Evolutionary conservation across 2,329 filamentous ascomycete genomes (phyloP), one percentile per base, ranked within the genome.

Genomic region (Gnomoniopsis smithogilvyi): DNA sequence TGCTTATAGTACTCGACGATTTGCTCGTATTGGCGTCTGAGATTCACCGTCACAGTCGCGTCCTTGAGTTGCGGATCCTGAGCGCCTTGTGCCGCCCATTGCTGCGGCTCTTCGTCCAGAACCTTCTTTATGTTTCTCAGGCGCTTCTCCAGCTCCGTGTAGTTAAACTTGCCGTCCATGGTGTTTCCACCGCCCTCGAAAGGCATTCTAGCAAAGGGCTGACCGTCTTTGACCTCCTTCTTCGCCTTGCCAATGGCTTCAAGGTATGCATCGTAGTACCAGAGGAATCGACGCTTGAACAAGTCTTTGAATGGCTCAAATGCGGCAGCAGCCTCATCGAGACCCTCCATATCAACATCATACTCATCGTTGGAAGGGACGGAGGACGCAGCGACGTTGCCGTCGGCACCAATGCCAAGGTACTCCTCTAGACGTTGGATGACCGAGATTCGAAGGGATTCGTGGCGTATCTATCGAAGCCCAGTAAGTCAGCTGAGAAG

Each of bases 201-300:
- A 0, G 92, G 91, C 91, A 96, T 96, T 53, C 82, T 82, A n/a
- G 77, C 73, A 68, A 99, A 98, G 0, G 70, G 62, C 41, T 84
- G 76, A 2, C 84, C 83, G 61, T 88, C 85, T 62, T 82, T 81
- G 57, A 88, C 83, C 65, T 90, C 85, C 26, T 77, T 72, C 66
- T 80, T 82, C 30, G 87, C 89, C 61, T 86, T 81, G 41, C 86
- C 80, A 54, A 96, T 87, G 1, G 88, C 82, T 3, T 82, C 77
- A 22, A 95, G 77, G 69, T 98, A 98, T 3, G 90, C 90, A 65
- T 96, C 90, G 72, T 91, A 96, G 74, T 98, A 98, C 95, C 95
- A 98, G 15, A 98, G 78, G 70, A 98, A 97, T 1, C 93, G 86
- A 41, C 90, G 87, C 74, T 98, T 98, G 80, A 89, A 91, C 6